phyloP scores from a whole-genome alignment of 768 basidiomycete genomes.

The Tephrocybe sp. region DNA sequence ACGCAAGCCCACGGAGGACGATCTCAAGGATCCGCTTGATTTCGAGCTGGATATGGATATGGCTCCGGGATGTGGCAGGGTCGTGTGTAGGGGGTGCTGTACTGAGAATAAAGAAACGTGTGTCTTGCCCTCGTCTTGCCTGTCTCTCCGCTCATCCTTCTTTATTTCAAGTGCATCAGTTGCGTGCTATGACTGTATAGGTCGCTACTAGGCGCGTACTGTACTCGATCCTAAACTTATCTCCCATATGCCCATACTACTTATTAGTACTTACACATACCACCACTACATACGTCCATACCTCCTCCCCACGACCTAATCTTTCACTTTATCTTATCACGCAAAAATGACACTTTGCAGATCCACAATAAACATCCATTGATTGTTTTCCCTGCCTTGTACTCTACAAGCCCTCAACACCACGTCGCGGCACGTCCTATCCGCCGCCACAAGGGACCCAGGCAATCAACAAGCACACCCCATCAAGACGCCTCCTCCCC shows the following conservation, averaged over 20 bases:
- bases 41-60: constrained; percentile 15
- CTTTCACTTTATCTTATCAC: too few relatives aligned
- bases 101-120: constrained; percentile 42
- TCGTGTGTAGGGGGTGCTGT: constrained; percentile 45
- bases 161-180: constrained; percentile 30
- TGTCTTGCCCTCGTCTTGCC: constrained; percentile 7
- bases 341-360: too few relatives aligned
- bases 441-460: too few relatives aligned
- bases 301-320: too few relatives aligned
- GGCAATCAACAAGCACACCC: too few relatives aligned
- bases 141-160: not conserved
- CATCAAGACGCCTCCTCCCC: too few relatives aligned
- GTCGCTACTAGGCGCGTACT: constrained; percentile 6
- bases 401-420: too few relatives aligned
- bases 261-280: too few relatives aligned
- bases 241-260: not conserved
- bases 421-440: too few relatives aligned
- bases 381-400: too few relatives aligned
- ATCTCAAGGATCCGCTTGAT: constrained; percentile 4
- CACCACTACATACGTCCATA: too few relatives aligned
- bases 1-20: constrained; percentile 15
- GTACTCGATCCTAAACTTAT: not conserved
- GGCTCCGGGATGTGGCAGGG: constrained; percentile 38
- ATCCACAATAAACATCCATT: too few relatives aligned
- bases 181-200: constrained; percentile 38